Base-by-base conservation (phyloP, 148 eudicot species). In the Hydrangea macrophylla region DNA sequence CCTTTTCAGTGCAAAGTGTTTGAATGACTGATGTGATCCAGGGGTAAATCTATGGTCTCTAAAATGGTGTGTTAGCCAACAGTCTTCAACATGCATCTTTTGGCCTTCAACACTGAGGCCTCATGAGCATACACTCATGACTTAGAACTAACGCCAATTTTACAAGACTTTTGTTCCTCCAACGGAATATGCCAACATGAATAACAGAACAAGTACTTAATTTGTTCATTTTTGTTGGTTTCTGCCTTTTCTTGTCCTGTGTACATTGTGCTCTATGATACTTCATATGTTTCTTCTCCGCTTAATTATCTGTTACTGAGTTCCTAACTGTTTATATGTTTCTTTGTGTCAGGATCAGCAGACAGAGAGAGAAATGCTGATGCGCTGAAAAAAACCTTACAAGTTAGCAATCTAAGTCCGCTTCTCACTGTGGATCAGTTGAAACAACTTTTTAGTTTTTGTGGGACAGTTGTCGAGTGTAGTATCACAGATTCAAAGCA, bases 351-450 rank as follows among this genome's bases (percentile, higher is more conserved):
- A 85, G 89, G 84, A 75, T 62, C 82, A 64, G 77, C 80, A 65
- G 96, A 86, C 70, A 85, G 67, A 55, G 96, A 83, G 40, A 73
- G 71, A 42, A 79, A 70, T 22, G 78, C 81, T 64, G 85, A 86
- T 53, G 60, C 81, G 40, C 80, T 94, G 71, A 94, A 84, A 55
- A 90, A 74, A 69, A 90, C 96, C 2, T 75, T 94, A 67, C 98
- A 90, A 94, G 91, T 94, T 75, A 94, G 98, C 90, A 94, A 94
- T 80, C 88, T 94, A 78, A 85, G 83, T 71, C 97, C 97, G 35
- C 73, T 81, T 71, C 89, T 94, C 69, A 88, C 97, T 18, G 98
- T 74, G 65, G 98, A 94, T 60, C 97, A 94, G 73, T 73, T 94
- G 77, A 90, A 90, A 68, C 97, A 88, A 74, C 84, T 94, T 30